A percentile compares a stretch with the other conserved stretches of the same genome.
phyloP scores from a whole-genome alignment of 2,329 filamentous ascomycete genomes.

The Ceratocystis ficicola region DNA sequence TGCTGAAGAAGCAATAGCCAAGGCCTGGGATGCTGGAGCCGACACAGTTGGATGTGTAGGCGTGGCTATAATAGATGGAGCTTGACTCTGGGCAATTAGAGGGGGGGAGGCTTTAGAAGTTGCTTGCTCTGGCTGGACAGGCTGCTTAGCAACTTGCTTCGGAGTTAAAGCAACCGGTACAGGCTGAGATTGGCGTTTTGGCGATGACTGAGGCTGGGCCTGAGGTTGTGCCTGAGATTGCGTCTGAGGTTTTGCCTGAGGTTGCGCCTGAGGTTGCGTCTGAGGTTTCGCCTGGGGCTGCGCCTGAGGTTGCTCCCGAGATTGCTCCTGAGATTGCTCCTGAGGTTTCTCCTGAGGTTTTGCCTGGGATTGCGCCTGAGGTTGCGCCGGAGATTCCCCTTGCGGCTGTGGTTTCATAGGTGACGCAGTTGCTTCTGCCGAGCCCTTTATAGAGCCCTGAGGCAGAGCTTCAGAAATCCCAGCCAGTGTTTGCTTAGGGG shows the following conservation, averaged over 20 bases:
- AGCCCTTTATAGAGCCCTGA: neutral
- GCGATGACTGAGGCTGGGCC: neutral
- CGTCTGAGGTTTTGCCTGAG: neutral
- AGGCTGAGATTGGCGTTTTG: conserved; percentile 1
- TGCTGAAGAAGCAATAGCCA: neutral
- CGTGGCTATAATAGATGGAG: neutral
- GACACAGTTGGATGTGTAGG: neutral
- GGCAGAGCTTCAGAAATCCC: neutral
- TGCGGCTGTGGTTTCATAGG: neutral
- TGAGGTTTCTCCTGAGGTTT: neutral
- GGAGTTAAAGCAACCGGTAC: neutral
- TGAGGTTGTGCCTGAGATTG: neutral
- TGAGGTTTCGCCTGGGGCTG: neutral
- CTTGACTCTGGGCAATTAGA: neutral
- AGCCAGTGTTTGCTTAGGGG: neutral
- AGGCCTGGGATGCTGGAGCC: neutral
- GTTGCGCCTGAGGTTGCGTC: neutral
- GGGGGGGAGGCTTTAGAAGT: neutral
- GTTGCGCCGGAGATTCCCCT: neutral
- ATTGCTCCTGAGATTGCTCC: too few species aligned
- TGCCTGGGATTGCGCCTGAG: neutral
- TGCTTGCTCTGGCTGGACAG: neutral
- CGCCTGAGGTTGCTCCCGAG: neutral
- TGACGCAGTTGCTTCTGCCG: neutral
- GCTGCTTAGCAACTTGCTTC: neutral